phyloP scores from a whole-genome alignment of 257 asterid genomes.

The Forsythia viridissima region DNA sequence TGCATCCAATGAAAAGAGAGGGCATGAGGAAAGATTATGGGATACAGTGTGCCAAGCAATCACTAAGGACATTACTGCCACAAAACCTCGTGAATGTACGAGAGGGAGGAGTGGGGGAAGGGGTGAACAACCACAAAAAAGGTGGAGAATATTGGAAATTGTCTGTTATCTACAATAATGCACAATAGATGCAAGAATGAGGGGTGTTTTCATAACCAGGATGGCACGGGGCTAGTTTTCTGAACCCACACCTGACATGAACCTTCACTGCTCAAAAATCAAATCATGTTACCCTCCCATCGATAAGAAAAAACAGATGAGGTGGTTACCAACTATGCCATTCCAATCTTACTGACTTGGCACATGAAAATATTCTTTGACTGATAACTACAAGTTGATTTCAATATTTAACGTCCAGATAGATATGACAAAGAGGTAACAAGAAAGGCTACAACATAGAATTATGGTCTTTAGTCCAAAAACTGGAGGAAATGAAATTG shows the following conservation, averaged over 20 bases:
- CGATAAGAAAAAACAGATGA: neutral
- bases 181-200: neutral
- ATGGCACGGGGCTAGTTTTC: neutral
- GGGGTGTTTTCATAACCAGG: neutral
- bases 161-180: neutral
- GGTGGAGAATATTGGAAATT: neutral
- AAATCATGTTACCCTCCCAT: neutral
- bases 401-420: neutral
- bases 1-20: neutral
- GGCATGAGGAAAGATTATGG: neutral
- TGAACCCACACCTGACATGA: neutral
- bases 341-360: neutral
- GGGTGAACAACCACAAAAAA: neutral
- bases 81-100: neutral
- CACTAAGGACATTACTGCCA: neutral
- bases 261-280: neutral
- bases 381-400: neutral
- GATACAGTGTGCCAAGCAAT: neutral
- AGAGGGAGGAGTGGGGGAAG: too few species aligned
- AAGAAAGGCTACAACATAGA: neutral
- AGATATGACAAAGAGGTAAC: neutral
- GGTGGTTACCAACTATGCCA: neutral
- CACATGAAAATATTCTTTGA: neutral
- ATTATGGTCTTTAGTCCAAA: neutral
- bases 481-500: neutral